Evolutionary conservation across 306 rosid species (phyloP).

Genomic region (Acacia crassicarpa): DNA sequence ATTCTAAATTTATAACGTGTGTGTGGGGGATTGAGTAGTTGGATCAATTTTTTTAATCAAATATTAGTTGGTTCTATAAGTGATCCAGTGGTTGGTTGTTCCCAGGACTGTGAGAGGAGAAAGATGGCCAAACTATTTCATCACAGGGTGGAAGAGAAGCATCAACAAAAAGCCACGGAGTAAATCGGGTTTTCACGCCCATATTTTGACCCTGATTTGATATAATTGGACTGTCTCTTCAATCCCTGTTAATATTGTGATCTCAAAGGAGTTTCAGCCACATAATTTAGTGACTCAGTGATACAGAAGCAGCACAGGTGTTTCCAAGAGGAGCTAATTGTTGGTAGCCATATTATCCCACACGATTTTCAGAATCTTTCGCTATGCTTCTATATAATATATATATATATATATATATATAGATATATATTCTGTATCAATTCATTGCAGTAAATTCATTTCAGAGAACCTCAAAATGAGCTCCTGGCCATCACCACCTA

Average conservation of each 20-base stretch:
- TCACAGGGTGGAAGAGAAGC: conserved; percentile 81
- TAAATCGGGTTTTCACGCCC: conserved; percentile 32
- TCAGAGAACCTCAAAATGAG: conserved; percentile 32
- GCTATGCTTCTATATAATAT: conserved; percentile 10
- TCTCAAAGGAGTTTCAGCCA: conserved; percentile 22
- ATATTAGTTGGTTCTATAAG: background rate
- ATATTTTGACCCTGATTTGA: conserved; percentile 21
- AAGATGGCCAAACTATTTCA: conserved; percentile 86
- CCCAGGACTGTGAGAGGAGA: conserved; percentile 95
- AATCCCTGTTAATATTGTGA: conserved; percentile 35
- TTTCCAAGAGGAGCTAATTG: conserved; percentile 26
- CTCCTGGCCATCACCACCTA: conserved; percentile 23
- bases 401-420: background rate
- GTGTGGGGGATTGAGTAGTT: background rate
- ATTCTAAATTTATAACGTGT: background rate
- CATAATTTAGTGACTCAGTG: conserved; percentile 28
- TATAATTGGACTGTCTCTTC: conserved; percentile 32
- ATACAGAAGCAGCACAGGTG: conserved; percentile 20
- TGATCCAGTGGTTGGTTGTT: background rate
- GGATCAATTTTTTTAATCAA: background rate
- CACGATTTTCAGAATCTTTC: background rate
- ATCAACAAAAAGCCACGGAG: conserved; percentile 31
- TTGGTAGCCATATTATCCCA: conserved; percentile 17
- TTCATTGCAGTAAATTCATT: conserved; percentile 18
- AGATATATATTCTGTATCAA: conserved; percentile 27